Evolutionary conservation across 805 yeast species (phyloP).

Genomic region (Candida montana): DNA sequence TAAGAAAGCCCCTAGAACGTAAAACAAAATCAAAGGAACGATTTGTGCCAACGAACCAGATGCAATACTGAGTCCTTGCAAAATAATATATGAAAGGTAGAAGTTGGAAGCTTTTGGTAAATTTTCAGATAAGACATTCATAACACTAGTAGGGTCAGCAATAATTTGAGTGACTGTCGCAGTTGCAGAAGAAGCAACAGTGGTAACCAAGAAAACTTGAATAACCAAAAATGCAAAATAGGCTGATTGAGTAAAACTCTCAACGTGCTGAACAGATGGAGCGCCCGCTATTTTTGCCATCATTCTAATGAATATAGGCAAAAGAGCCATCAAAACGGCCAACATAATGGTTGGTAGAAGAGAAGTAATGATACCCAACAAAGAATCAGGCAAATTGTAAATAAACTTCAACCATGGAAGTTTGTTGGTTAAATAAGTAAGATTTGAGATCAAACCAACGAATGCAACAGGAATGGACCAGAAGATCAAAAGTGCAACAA

Average conservation of each 20-base stretch:
- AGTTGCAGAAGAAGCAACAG: conserved; percentile 66
- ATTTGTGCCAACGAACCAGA: conserved; percentile 64
- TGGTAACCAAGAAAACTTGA: conserved; percentile 66
- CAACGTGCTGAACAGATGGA: conserved; percentile 51
- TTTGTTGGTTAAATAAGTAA: conserved; percentile 55
- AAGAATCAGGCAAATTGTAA: conserved; percentile 43
- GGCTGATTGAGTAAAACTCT: conserved; percentile 59
- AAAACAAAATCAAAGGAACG: conserved; percentile 51
- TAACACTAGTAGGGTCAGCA: conserved; percentile 51
- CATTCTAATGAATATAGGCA: conserved; percentile 59
- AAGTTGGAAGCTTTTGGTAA: conserved; percentile 73
- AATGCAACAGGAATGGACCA: conserved; percentile 81
- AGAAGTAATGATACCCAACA: conserved; percentile 64
- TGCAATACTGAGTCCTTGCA: conserved; percentile 64
- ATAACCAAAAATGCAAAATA: conserved; percentile 67
- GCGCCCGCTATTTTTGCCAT: conserved; percentile 60
- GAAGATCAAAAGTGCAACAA: conserved; percentile 49
- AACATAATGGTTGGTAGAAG: conserved; percentile 63
- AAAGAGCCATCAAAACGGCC: conserved; percentile 57
- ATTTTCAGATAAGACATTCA: conserved; percentile 56
- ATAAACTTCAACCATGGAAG: conserved; percentile 52
- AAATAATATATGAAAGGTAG: conserved; percentile 58
- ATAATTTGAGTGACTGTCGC: conserved; percentile 60
- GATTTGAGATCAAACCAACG: conserved; percentile 69
- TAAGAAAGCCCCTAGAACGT: conserved; percentile 48